Conservation (phyloP, 1,284 basidiomycete species). For the Melanopsichium pennsylvanicum region DNA sequence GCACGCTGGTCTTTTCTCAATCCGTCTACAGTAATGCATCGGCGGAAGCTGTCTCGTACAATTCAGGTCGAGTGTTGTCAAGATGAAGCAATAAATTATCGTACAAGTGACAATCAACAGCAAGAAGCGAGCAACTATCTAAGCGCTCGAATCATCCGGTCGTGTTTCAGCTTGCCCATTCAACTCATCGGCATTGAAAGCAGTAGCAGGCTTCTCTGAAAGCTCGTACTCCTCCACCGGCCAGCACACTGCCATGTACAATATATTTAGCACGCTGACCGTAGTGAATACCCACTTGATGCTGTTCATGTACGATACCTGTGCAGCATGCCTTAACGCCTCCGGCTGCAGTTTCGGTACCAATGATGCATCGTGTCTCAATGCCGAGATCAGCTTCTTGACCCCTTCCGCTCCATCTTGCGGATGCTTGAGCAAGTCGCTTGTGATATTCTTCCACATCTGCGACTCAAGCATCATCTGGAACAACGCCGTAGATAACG, state of each 20-base stretch:
- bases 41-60: no score
- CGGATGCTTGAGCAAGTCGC: slow-evolving; percentile 69
- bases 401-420: slow-evolving; percentile 10
- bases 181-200: background rate
- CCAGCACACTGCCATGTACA: slow-evolving; percentile 35
- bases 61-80: no score
- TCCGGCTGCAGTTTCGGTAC: slow-evolving; percentile 76
- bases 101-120: no score
- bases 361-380: slow-evolving; percentile 80
- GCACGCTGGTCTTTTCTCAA: no score
- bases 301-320: slow-evolving; percentile 81
- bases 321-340: slow-evolving; percentile 74
- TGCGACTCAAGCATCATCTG: slow-evolving; percentile 75
- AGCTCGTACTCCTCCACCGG: slow-evolving; percentile 30
- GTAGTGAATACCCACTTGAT: slow-evolving; percentile 84
- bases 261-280: slow-evolving; percentile 75
- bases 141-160: slow-evolving; percentile 1
- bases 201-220: slow-evolving; percentile 29
- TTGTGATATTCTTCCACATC: slow-evolving; percentile 73
- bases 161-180: background rate
- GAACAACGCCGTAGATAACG: slow-evolving; percentile 78
- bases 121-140: background rate
- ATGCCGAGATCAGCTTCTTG: slow-evolving; percentile 73
- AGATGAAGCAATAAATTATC: no score
- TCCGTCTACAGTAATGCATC: no score